Evolutionary conservation across 768 basidiomycete genomes (phyloP).

Genomic region (Tulasnella sp.): DNA sequence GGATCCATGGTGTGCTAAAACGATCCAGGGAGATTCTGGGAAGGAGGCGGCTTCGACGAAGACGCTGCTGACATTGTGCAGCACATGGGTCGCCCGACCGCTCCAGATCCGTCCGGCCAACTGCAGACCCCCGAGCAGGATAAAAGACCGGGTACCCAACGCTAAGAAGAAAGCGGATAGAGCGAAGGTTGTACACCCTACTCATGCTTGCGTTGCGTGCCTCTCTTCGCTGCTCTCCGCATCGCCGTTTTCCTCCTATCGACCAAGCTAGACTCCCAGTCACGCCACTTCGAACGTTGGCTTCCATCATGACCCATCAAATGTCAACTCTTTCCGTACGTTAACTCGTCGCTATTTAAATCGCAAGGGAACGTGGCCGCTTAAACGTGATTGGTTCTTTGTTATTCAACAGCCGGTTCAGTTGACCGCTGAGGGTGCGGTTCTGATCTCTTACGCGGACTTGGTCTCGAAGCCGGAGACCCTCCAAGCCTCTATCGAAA

Average conservation of each 20-base stretch:
- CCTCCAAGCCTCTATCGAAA: conserved; percentile 45
- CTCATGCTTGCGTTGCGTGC: neutral
- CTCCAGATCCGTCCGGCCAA: neutral
- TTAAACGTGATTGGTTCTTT: neutral
- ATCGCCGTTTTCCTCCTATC: neutral
- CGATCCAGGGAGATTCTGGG: neutral
- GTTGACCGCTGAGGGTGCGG: conserved; percentile 33
- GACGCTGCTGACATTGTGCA: neutral
- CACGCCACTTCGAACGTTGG: neutral
- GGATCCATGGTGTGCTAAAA: neutral
- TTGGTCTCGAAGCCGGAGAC: conserved; percentile 43
- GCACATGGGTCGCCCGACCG: neutral
- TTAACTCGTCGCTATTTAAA: neutral
- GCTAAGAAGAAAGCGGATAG: neutral
- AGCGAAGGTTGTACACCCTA: neutral
- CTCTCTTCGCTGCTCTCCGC: neutral
- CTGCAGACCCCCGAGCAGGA: neutral
- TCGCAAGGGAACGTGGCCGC: neutral
- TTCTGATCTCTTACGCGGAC: conserved; percentile 51
- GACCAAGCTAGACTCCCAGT: neutral
- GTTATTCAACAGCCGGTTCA: neutral
- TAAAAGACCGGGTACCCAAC: neutral
- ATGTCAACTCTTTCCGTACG: too few species aligned
- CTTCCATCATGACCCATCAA: neutral
- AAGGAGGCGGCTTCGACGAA: neutral